Percentiles rank a stretch among this genome's conserved stretches.
phyloP scores from a whole-genome alignment of 2,329 filamentous ascomycete species.

The Stagonosporopsis tanaceti region DNA sequence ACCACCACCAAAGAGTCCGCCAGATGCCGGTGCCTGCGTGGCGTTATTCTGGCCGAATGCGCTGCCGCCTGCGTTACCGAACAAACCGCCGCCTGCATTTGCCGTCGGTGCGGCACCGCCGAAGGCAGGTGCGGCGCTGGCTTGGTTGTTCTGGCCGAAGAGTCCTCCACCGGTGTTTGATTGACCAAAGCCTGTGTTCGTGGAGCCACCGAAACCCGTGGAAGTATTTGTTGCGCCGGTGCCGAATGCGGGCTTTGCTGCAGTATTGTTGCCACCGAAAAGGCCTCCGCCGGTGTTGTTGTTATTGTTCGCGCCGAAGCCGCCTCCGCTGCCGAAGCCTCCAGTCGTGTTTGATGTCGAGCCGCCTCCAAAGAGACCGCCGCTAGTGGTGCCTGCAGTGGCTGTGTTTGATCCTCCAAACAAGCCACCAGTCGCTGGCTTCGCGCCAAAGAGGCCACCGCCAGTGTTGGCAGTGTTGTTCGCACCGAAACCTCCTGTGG shows the following conservation, averaged over 20 bases:
- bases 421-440: slow-evolving; percentile 46
- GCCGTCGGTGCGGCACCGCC: slow-evolving; percentile 37
- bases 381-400: slow-evolving; percentile 38
- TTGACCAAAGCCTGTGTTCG: slow-evolving; percentile 39
- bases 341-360: slow-evolving; percentile 38
- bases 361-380: slow-evolving; percentile 46
- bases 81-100: slow-evolving; percentile 39
- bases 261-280: slow-evolving; percentile 56
- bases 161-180: slow-evolving; percentile 42
- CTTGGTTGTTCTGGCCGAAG: slow-evolving; percentile 45
- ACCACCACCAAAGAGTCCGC: slow-evolving; percentile 54
- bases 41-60: slow-evolving; percentile 46
- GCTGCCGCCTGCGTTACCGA: slow-evolving; percentile 36
- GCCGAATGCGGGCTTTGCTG: slow-evolving; percentile 47
- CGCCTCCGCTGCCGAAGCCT: slow-evolving; percentile 43
- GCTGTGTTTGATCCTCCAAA: slow-evolving; percentile 51
- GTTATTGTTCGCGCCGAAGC: slow-evolving; percentile 42
- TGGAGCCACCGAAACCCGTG: slow-evolving; percentile 38
- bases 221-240: slow-evolving; percentile 39
- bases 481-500: slow-evolving; percentile 39
- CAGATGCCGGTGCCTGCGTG: slow-evolving; percentile 33
- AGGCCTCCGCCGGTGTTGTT: slow-evolving; percentile 50
- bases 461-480: slow-evolving; percentile 37
- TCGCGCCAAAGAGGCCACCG: slow-evolving; percentile 47
- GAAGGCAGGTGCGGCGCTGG: slow-evolving; percentile 38